Percentiles rank a stretch among this genome's conserved stretches.
Evolutionary conservation across 2,329 filamentous ascomycete species (phyloP).

Genomic region (Xylariaceae sp.): DNA sequence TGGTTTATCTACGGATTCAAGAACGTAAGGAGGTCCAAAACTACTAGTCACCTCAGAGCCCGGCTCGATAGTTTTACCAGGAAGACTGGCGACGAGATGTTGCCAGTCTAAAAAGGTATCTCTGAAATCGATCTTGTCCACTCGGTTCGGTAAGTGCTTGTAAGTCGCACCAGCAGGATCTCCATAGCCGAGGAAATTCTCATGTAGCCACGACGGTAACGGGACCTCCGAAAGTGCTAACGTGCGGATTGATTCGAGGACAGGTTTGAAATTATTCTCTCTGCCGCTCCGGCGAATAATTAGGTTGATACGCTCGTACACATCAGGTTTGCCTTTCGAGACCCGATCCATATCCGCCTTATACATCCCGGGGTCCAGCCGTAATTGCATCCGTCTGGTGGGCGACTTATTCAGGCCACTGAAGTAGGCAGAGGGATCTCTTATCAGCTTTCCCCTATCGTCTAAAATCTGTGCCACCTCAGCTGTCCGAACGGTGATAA

Average conservation of each 20-base stretch:
- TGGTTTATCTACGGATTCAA: slow-evolving; percentile 61
- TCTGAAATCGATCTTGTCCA: slow-evolving; percentile 79
- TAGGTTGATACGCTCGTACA: slow-evolving; percentile 82
- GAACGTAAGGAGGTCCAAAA: slow-evolving; percentile 82
- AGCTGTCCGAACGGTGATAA: slow-evolving; percentile 72
- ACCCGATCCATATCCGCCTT: slow-evolving; percentile 67
- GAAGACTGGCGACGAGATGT: slow-evolving; percentile 83
- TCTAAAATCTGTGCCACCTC: slow-evolving; percentile 84
- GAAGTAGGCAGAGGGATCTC: slow-evolving; percentile 56
- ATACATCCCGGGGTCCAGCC: slow-evolving; percentile 75
- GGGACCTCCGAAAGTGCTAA: slow-evolving; percentile 81
- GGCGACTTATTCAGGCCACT: slow-evolving; percentile 61
- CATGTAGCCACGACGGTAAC: slow-evolving; percentile 86
- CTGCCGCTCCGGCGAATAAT: slow-evolving; percentile 76
- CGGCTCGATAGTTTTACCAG: slow-evolving; percentile 81
- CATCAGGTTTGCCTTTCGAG: slow-evolving; percentile 64
- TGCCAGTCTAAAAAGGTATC: slow-evolving; percentile 97
- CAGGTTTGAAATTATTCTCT: slow-evolving; percentile 96
- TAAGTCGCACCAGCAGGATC: slow-evolving; percentile 86
- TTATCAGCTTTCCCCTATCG: slow-evolving; percentile 71
- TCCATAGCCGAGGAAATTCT: slow-evolving; percentile 96
- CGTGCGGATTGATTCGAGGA: slow-evolving; percentile 85
- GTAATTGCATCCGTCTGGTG: slow-evolving; percentile 69
- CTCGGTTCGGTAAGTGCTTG: slow-evolving; percentile 71
- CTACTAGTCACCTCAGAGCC: slow-evolving; percentile 65